Base-by-base conservation (phyloP, 164 flowering plant genomes). In the Buxus sempervirens region DNA sequence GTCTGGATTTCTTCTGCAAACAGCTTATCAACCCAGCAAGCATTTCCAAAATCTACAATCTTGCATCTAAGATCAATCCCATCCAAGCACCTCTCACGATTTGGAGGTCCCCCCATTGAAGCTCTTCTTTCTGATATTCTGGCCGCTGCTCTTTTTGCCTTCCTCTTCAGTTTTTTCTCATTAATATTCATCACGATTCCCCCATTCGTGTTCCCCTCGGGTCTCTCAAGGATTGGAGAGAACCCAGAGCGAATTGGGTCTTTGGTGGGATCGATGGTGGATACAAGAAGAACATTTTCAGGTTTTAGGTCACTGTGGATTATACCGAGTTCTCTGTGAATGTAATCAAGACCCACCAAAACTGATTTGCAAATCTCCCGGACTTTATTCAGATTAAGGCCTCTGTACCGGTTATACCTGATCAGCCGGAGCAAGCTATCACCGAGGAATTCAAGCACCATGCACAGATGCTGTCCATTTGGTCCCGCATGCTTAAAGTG, bases 1-100 rank as follows among this genome's bases (percentile, higher is more conserved):
- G 98, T 94, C 67, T 94, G 98, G 74, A 94, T 90, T 28, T 89
- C 97, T 54, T 85, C 91, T 28, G 85, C 73, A 68, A 91, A 79
- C 55, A 78, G 89, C 68, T 83, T 83, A 79, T 88, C 90, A 9
- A 69, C 86, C 97, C 96, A 87, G 73, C 97, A 90, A 45, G 98
- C 97, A 85, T 91, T 94, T 56, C 98, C 98, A 80, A 94, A 90
- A 79, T 94, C 98, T 68, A 94, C 98, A 71, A 94, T 68, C 77
- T 94, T 94, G 75, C 98, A 94, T 63, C 83, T 85, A 64, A 91
- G 23, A 77, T 90, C 89, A 76, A 94, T 82, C 70, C 90, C 97
- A 72, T 91, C 90, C 71, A 94, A 67, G 72, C 67, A 71, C 79
- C 84, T 84, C 59, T 70, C 75, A 23, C 82, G 65, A 58, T 87